phyloP scores from a whole-genome alignment of 495 filamentous ascomycete genomes.

The Neurospora cerealis region DNA sequence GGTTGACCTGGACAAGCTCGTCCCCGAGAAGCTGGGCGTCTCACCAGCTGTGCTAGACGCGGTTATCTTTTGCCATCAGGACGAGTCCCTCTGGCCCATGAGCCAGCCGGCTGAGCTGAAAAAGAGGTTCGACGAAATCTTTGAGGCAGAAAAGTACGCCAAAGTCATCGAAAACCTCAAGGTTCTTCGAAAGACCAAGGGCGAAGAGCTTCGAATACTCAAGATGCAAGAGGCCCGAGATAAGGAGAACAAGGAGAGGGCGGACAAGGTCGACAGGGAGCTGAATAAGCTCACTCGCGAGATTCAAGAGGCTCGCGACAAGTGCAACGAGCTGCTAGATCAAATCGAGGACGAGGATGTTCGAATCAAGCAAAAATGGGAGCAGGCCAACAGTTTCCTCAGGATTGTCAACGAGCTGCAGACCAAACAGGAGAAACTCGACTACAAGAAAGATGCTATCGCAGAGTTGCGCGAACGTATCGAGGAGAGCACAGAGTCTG shows the following conservation, averaged over 20 bases:
- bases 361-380: constrained; percentile 33
- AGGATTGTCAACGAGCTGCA: constrained; percentile 56
- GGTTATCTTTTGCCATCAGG: constrained; percentile 98
- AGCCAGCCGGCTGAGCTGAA: constrained; percentile 78
- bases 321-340: constrained; percentile 46
- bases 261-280: constrained; percentile 56
- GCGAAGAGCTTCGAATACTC: constrained; percentile 57
- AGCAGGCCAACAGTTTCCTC: constrained; percentile 36
- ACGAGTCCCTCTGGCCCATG: constrained; percentile 97
- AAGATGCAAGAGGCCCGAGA: constrained; percentile 65
- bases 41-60: constrained; percentile 81
- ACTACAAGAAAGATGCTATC: constrained; percentile 46
- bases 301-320: constrained; percentile 54
- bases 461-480: constrained; percentile 59
- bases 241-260: constrained; percentile 80
- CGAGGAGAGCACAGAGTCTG: constrained; percentile 64
- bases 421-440: constrained; percentile 46
- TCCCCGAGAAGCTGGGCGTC: constrained; percentile 84
- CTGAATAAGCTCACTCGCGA: constrained; percentile 57
- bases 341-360: constrained; percentile 30
- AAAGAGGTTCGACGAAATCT: constrained; percentile 94
- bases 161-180: constrained; percentile 96
- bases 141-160: constrained; percentile 92
- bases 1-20: constrained; percentile 67
- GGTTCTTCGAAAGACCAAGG: constrained; percentile 68